Conservation (phyloP, 2,329 filamentous ascomycete genomes). For the Cladobotryum mycophilum region DNA sequence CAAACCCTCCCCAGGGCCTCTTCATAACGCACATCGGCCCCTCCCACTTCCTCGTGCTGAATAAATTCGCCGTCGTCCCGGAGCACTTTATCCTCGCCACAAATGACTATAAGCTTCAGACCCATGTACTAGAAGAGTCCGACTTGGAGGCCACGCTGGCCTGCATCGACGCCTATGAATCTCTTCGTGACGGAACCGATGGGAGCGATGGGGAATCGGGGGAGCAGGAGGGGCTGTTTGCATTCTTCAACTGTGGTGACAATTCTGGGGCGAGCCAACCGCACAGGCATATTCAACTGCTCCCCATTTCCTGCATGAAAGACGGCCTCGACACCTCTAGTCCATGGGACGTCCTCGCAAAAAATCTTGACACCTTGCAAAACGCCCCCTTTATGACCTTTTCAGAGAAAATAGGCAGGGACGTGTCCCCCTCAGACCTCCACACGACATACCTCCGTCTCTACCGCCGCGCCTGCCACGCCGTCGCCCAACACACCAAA, state of each 20-base stretch:
- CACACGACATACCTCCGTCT: conserved; percentile 40
- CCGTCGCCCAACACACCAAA: conserved; percentile 23
- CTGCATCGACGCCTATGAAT: conserved; percentile 52
- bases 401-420: conserved; percentile 29
- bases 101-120: conserved; percentile 56
- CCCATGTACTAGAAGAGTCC: conserved; percentile 50
- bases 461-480: conserved; percentile 39
- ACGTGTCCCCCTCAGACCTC: conserved; percentile 31
- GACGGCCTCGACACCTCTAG: conserved; percentile 36
- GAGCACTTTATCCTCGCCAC: conserved; percentile 69
- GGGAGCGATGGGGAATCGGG: background rate
- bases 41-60: conserved; percentile 60
- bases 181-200: conserved; percentile 1
- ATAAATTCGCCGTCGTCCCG: conserved; percentile 67
- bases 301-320: conserved; percentile 59
- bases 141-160: conserved; percentile 58
- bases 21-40: conserved; percentile 46
- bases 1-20: conserved; percentile 48
- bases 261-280: conserved; percentile 66
- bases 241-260: conserved; percentile 64
- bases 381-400: conserved; percentile 39
- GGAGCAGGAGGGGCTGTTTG: conserved; percentile 42
- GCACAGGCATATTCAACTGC: conserved; percentile 65
- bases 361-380: conserved; percentile 18
- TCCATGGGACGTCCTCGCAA: conserved; percentile 45